Conservation (phyloP, 1,139 yeast species). For the Geotrichum carabidarum region DNA sequence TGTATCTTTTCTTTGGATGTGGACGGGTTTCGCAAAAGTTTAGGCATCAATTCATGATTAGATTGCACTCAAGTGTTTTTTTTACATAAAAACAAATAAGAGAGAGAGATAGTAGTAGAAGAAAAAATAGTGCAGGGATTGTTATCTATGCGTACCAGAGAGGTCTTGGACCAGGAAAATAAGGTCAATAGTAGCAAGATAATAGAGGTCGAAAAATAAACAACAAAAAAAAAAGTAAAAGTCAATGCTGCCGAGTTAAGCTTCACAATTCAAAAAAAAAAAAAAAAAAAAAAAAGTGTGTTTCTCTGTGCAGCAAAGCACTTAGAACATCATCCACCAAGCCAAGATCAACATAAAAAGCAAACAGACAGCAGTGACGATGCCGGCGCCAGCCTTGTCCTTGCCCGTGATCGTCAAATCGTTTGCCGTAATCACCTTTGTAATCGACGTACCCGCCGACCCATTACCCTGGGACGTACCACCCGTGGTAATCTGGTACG, state of each 20-base stretch:
- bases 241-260: neutral
- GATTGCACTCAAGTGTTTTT: too few relatives aligned
- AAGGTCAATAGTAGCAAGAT: neutral
- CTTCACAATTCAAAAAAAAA: neutral
- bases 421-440: neutral
- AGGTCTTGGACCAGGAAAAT: neutral
- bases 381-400: slow-evolving; percentile 83
- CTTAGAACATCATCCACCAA: slow-evolving; percentile 57
- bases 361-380: slow-evolving; percentile 69
- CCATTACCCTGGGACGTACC: slow-evolving; percentile 42
- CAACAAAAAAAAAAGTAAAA: neutral
- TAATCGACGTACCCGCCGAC: slow-evolving; percentile 25
- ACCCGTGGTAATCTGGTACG: slow-evolving; percentile 44
- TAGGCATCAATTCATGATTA: neutral
- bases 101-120: neutral
- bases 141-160: too few relatives aligned
- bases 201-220: neutral
- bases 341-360: slow-evolving; percentile 59
- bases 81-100: neutral
- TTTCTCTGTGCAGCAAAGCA: neutral
- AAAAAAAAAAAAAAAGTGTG: neutral
- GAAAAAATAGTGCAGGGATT: too few relatives aligned
- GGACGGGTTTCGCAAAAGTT: neutral
- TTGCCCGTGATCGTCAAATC: slow-evolving; percentile 33
- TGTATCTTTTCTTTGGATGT: slow-evolving; percentile 1